Conservation (phyloP, 257 asterid species). For the Cruciata laevipes region DNA sequence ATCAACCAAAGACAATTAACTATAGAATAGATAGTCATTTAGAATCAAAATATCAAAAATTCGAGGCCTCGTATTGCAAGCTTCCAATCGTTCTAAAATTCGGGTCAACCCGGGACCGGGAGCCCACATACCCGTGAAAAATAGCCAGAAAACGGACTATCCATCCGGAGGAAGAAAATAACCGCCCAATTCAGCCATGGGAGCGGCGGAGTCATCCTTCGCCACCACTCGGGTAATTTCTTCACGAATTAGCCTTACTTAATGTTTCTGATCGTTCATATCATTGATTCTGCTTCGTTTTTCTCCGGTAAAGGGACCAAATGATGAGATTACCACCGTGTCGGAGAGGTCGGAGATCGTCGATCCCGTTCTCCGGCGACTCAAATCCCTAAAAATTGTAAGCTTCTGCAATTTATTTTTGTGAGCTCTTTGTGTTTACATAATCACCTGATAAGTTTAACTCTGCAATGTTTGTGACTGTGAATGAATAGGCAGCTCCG, state of each 20-base stretch:
- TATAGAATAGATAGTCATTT: too few species aligned
- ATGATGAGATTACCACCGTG: slow-evolving; percentile 76
- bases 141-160: background rate
- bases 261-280: background rate
- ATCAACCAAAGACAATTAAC: too few species aligned
- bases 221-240: slow-evolving; percentile 49
- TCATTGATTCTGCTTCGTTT: background rate
- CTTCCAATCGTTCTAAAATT: background rate
- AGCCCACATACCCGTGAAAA: background rate
- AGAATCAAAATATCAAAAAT: too few species aligned
- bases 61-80: background rate
- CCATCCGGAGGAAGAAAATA: background rate
- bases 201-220: slow-evolving; percentile 79
- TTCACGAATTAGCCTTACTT: background rate
- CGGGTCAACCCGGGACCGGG: background rate
- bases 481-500: slow-evolving; percentile 54
- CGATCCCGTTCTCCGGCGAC: slow-evolving; percentile 73
- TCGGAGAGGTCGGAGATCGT: slow-evolving; percentile 58
- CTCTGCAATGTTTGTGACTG: slow-evolving; percentile 3
- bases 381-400: slow-evolving; percentile 72
- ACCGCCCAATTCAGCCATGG: slow-evolving; percentile 37
- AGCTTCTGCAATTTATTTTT: slow-evolving; percentile 13
- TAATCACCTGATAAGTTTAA: background rate
- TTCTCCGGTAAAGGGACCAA: slow-evolving; percentile 30
- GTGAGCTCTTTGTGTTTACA: background rate